Base-by-base conservation (phyloP, 345 rosid genomes). In the Acer saccharum region DNA sequence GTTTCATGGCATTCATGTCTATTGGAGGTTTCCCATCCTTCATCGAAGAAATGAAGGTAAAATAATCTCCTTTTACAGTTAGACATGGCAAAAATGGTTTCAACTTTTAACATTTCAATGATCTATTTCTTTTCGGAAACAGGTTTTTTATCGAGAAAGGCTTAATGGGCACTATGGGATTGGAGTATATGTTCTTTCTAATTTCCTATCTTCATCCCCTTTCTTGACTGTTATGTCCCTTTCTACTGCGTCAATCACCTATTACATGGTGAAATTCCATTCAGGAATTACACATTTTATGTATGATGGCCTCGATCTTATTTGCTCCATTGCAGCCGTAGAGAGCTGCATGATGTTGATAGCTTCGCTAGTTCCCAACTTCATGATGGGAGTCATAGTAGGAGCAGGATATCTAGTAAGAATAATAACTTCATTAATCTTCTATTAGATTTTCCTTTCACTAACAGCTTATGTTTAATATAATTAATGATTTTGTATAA, bases 1-100 rank as follows among this genome's bases (percentile, higher is more conserved):
- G 91, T 17, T 88, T 88, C 63, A 88, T 88, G 91, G 84, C 86
- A 21, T 84, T 86, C 86, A 79, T 86, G 89, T 88, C 91, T 62
- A 80, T 88, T 69, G 88, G 89, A 74, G 89, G 89, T 44, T 88
- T 88, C 65, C 91, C 86, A 72, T 88, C 85, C 27, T 88, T 88
- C 80, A 83, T 84, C 11, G 89, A 88, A 82, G 91, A 88, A 73
- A 65, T 85, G 68, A 88, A 83, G 89, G 88, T 85, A 77, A 57
- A 46, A 18, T n/a, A 60, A 9, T 25, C 75, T 25, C 35, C 10
- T 57, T 18, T 54, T 1, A 58, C 2, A 7, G 73, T 35, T 72
- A 72, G 63, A 48, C 58, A 39, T 78, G 41, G 27, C 8, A 62
- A 13, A 29, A 64, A 55, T 25, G 62, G 57, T 68, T 83, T 6